Evolutionary conservation across 768 basidiomycete genomes (phyloP).

Genomic region (Lentinus brumalis): DNA sequence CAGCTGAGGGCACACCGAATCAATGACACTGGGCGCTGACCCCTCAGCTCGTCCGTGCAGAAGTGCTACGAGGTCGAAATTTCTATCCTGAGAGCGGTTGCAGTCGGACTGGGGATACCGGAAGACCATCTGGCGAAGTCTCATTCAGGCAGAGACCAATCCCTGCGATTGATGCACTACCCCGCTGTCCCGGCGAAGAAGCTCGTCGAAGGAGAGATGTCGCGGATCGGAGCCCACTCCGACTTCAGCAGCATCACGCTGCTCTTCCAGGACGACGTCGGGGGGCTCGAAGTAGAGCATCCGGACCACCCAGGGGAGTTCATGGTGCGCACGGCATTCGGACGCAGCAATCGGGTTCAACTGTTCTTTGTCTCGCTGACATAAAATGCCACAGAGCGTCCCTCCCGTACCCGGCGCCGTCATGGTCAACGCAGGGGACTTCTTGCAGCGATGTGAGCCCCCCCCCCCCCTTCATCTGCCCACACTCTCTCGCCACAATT

Average conservation of each 20-base stretch:
- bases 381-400: constrained; percentile 29
- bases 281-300: constrained; percentile 62
- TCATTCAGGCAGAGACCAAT: constrained; percentile 49
- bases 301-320: constrained; percentile 46
- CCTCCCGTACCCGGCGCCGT: constrained; percentile 47
- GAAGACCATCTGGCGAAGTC: constrained; percentile 44
- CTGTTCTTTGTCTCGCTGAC: not conserved
- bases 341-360: too few relatives aligned
- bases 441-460: constrained; percentile 47
- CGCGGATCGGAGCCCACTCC: constrained; percentile 48
- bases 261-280: constrained; percentile 58
- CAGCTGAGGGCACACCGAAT: not conserved
- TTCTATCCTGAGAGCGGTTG: constrained; percentile 49
- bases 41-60: constrained; percentile 20
- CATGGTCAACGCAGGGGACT: constrained; percentile 52
- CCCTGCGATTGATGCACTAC: constrained; percentile 56
- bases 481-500: too few relatives aligned
- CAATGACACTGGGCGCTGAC: too few relatives aligned
- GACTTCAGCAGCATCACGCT: constrained; percentile 61
- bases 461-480: not conserved
- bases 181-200: constrained; percentile 39
- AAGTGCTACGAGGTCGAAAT: constrained; percentile 44
- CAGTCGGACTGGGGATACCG: constrained; percentile 46
- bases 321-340: constrained; percentile 18
- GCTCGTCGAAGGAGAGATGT: constrained; percentile 38